Base-by-base conservation (phyloP, 495 filamentous ascomycete genomes). In the Xylaria longipes region DNA sequence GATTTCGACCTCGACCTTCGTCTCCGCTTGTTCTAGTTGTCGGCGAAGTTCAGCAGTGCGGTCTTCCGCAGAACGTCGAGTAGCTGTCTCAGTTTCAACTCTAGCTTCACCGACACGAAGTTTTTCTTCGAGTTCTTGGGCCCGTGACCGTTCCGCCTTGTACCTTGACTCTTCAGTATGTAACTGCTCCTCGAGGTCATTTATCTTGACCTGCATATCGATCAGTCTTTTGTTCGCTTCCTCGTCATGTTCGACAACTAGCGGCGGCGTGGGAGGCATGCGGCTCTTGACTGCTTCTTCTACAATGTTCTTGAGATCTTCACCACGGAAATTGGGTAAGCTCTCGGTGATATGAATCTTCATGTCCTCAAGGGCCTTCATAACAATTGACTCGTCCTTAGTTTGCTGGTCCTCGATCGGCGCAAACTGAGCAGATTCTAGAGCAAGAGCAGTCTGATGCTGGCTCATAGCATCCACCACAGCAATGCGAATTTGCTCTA, bases 401-500 rank as follows among this genome's bases (percentile, higher is more conserved):
- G 69, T 20, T 22, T 52, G 39, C n/a, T 65, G 7, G 35, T 71
- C 70, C 3, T 82, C 77, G 8, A 67, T 58, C 22, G 73, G 22
- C 39, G 74, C 71, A 20, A 75, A 68, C 46, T 77, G 73, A 57
- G 76, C 65, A 7, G 73, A 72, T 46, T 78, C 73, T 11, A 78
- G 71, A 1, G 73, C 50, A 29, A 67, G 77, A 58, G 71, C 70
- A 25, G 72, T 72, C 71, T 86, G 87, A 61, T 91, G 92, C 64
- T 87, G 82, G 43, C 86, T 85, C n/a, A 95, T 76, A 69, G 92
- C 93, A 71, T 99, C 95, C 68, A 90, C 80, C n/a, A 98, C 86
- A 58, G 91, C 89, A 48, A 84, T 84, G 74, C 92, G 93, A 73
- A 98, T 90, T 82, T 94, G 93, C 72, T 97, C 94, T 68, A 94